Percentiles rank a stretch among this genome's conserved stretches.
Evolutionary conservation across 2,329 filamentous ascomycete species (phyloP).

Genomic region (Fusarium sp.): DNA sequence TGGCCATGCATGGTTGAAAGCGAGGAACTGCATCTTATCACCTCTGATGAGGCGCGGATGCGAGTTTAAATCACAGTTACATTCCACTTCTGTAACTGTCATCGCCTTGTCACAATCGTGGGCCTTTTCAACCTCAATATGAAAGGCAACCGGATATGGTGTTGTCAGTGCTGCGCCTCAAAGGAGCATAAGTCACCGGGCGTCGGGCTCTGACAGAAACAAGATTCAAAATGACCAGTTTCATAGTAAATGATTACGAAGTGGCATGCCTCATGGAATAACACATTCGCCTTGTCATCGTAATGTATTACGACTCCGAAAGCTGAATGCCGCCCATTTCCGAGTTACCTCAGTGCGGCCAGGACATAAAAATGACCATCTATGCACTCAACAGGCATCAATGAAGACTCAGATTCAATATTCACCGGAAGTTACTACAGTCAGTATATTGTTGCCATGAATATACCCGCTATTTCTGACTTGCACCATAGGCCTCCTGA

Average conservation of each 20-base stretch:
- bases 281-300: conserved; percentile 4
- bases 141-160: conserved; percentile 7
- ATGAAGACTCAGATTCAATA: neutral
- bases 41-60: neutral
- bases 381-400: neutral
- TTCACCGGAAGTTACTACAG: neutral
- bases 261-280: neutral
- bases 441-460: neutral
- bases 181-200: conserved; percentile 11
- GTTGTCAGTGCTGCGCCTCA: conserved; percentile 22
- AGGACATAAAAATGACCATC: conserved; percentile 24
- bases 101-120: neutral
- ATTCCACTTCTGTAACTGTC: neutral
- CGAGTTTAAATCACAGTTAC: conserved; percentile 15
- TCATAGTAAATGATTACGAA: neutral
- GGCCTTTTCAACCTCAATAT: conserved; percentile 17
- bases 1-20: conserved; percentile 24
- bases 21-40: conserved; percentile 5
- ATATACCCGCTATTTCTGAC: neutral
- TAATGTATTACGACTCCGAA: conserved; percentile 1
- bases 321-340: neutral
- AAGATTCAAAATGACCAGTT: neutral
- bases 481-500: neutral
- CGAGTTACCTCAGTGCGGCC: neutral
- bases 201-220: conserved; percentile 9